Conservation (phyloP, 306 rosid genomes). For the Vigna reflexopilosa region DNA sequence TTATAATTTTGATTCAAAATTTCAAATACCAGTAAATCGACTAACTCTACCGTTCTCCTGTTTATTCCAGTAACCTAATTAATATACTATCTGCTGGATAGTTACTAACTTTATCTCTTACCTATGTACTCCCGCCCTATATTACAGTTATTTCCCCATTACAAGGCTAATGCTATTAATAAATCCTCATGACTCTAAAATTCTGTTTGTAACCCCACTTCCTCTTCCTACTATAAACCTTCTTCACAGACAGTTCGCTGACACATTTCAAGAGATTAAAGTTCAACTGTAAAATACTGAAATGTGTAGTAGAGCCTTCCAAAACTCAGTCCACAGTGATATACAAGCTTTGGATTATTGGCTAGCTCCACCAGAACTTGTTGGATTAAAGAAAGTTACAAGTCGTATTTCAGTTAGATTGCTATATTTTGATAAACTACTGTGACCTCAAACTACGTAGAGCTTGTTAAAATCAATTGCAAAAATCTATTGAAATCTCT, state of each 20-base stretch:
- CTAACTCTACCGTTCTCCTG: neutral
- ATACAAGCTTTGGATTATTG: constrained; percentile 87
- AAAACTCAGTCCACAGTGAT: constrained; percentile 83
- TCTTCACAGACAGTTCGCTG: constrained; percentile 24
- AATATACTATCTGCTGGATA: neutral
- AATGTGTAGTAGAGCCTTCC: constrained; percentile 11
- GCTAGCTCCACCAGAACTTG: constrained; percentile 82
- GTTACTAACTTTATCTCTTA: neutral
- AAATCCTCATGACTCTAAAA: neutral
- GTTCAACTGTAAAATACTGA: constrained; percentile 14
- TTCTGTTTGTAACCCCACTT: neutral
- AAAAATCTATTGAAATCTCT: too few relatives aligned
- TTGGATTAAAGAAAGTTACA: constrained; percentile 57
- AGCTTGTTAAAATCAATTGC: too few relatives aligned
- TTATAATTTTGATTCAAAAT: neutral
- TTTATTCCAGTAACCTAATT: neutral
- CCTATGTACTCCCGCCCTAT: neutral
- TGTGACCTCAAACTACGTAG: too few relatives aligned
- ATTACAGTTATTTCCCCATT: neutral
- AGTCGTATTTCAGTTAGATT: neutral
- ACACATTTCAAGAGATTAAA: neutral
- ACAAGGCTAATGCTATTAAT: neutral
- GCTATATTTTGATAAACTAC: too few relatives aligned
- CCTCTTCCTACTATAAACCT: neutral
- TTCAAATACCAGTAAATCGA: neutral